phyloP scores from a whole-genome alignment of 2,329 filamentous ascomycete genomes.

The Colletotrichum somersetense region DNA sequence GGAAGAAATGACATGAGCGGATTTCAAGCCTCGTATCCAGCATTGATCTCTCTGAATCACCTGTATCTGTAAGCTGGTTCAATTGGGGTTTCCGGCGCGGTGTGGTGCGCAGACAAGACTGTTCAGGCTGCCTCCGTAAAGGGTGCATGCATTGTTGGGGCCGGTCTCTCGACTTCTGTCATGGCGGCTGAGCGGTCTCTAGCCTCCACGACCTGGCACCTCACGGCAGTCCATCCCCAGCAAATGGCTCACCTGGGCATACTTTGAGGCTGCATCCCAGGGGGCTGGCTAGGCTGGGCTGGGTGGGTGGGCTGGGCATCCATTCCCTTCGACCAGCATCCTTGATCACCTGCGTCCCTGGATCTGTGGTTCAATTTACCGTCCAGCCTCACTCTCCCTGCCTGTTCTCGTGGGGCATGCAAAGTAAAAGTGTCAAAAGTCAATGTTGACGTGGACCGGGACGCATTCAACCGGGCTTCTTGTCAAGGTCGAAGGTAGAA shows the following conservation, averaged over 20 bases:
- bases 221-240: slow-evolving; percentile 27
- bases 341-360: slow-evolving; percentile 10
- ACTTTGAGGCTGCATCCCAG: slow-evolving; percentile 36
- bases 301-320: slow-evolving; percentile 23
- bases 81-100: not conserved
- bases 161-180: slow-evolving; percentile 2
- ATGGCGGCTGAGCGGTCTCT: slow-evolving; percentile 34
- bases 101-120: slow-evolving; percentile 4
- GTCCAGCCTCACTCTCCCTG: slow-evolving; percentile 22
- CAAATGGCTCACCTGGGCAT: slow-evolving; percentile 23
- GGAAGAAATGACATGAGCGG: slow-evolving; percentile 17
- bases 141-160: slow-evolving; percentile 14
- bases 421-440: not conserved
- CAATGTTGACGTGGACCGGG: not conserved
- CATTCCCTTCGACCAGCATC: slow-evolving; percentile 27
- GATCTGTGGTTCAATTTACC: not conserved
- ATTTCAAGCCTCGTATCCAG: slow-evolving; percentile 8
- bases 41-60: not conserved
- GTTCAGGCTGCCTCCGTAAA: slow-evolving; percentile 6
- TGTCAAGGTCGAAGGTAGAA: not conserved
- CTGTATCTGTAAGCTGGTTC: not conserved
- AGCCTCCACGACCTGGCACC: slow-evolving; percentile 35
- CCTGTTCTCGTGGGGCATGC: slow-evolving; percentile 8
- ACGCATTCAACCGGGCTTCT: not conserved
- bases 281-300: slow-evolving; percentile 13